These are phyloP conservation scores for Ceratobasidium sp. DNA, from an alignment of 1,284 basidiomycete species.

Conservation along the genomic window DNA sequence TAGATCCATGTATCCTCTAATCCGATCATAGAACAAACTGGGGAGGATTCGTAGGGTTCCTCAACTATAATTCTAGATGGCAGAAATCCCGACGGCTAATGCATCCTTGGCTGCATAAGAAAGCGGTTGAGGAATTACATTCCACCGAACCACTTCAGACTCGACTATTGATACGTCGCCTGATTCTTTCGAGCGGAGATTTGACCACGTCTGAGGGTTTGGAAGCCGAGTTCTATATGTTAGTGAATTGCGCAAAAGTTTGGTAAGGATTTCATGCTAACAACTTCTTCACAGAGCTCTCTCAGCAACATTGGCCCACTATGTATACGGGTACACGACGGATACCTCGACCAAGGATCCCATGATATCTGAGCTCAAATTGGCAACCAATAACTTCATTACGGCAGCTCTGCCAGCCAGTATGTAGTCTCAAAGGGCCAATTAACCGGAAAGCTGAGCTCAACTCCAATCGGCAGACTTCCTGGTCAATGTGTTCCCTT, in stretches of 20 bases:
- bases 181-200: constrained; percentile 17
- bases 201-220: not conserved
- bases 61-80: constrained; percentile 41
- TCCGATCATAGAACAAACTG: constrained; percentile 19
- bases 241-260: not conserved
- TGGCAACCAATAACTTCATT: not conserved
- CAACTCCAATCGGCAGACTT: constrained; percentile 15
- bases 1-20: too few relatives aligned
- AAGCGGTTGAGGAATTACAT: constrained; percentile 38
- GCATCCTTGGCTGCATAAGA: constrained; percentile 46
- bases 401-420: constrained; percentile 9
- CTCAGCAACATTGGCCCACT: not conserved
- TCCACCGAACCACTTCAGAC: constrained; percentile 41
- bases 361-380: not conserved
- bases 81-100: constrained; percentile 45
- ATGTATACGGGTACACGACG: constrained; percentile 10
- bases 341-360: constrained; percentile 33
- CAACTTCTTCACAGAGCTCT: not conserved
- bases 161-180: not conserved
- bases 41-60: not conserved
- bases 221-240: constrained; percentile 2
- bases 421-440: not conserved
- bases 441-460: not conserved
- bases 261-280: not conserved
- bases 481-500: constrained; percentile 40